A percentile compares a stretch with the other conserved stretches of the same genome.
Conservation (phyloP, 345 rosid species). For the Gossypium raimondii region DNA sequence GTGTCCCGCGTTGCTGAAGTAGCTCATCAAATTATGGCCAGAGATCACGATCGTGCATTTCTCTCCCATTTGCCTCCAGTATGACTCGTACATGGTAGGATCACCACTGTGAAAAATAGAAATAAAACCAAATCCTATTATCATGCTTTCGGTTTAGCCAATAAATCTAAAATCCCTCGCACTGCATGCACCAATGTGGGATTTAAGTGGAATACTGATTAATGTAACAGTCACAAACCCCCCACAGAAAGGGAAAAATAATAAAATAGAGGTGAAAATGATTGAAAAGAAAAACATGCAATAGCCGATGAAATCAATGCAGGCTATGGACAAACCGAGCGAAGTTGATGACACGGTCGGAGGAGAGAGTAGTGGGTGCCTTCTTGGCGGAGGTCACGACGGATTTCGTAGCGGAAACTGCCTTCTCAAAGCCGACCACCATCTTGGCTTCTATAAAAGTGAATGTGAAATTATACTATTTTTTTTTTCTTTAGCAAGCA, state of each 20-base stretch:
- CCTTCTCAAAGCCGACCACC: neutral
- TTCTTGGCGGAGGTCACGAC: conserved; percentile 5
- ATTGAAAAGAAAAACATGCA: neutral
- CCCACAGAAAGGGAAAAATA: neutral
- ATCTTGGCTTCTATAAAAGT: neutral
- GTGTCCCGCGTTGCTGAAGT: conserved; percentile 50
- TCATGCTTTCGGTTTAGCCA: no score
- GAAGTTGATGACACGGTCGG: neutral
- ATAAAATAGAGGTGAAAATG: neutral
- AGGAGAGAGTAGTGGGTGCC: neutral
- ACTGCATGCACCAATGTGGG: neutral
- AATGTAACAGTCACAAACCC: conserved; percentile 2
- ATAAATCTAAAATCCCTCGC: neutral
- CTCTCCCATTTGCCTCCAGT: conserved; percentile 65
- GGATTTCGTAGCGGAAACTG: neutral
- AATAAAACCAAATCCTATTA: neutral
- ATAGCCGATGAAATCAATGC: neutral
- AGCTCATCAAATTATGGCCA: conserved; percentile 77
- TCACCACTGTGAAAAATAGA: conserved; percentile 57
- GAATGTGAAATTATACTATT: neutral
- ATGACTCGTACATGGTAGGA: conserved; percentile 70
- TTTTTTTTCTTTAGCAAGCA: neutral
- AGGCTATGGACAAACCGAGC: conserved; percentile 9
- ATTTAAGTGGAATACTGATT: neutral
- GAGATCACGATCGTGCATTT: conserved; percentile 55